Percentiles rank a stretch among this genome's conserved stretches.
These are phyloP conservation scores for Vitrella brassicaformis DNA, from an alignment of 73 alveolate genomes.

Conservation along the genomic window DNA sequence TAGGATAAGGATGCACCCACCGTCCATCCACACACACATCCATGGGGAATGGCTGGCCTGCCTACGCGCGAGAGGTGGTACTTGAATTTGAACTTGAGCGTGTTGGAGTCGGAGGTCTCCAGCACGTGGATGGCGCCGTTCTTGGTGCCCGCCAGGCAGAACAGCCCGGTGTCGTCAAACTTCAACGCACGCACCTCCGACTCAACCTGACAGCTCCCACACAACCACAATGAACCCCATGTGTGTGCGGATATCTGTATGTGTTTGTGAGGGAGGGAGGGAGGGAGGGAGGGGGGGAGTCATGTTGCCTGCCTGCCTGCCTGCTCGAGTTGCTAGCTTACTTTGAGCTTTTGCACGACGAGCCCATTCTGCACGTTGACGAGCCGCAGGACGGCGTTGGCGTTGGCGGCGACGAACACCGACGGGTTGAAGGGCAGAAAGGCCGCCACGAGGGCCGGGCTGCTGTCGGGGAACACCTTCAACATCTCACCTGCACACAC, in stretches of 20 bases:
- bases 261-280: too few species aligned
- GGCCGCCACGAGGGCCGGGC: conserved; percentile 33
- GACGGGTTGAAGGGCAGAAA: conserved; percentile 38
- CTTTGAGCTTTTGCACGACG: conserved; percentile 34
- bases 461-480: conserved; percentile 30
- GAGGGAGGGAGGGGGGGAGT: too few species aligned
- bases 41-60: too few species aligned
- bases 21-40: too few species aligned
- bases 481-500: not conserved
- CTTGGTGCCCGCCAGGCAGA: conserved; percentile 7
- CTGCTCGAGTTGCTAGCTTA: not conserved
- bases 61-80: not conserved
- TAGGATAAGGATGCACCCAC: too few species aligned
- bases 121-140: not conserved
- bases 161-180: conserved; percentile 34
- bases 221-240: too few species aligned
- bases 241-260: too few species aligned
- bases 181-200: conserved; percentile 30
- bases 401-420: conserved; percentile 27
- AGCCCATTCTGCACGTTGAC: conserved; percentile 36
- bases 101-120: conserved; percentile 9
- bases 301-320: too few species aligned
- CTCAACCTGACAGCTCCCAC: too few species aligned
- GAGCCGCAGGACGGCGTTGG: conserved; percentile 33
- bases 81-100: conserved; percentile 27